These are phyloP conservation scores for Aspergillus unguis DNA, from an alignment of 2,329 filamentous ascomycete genomes.

Conservation along the genomic window DNA sequence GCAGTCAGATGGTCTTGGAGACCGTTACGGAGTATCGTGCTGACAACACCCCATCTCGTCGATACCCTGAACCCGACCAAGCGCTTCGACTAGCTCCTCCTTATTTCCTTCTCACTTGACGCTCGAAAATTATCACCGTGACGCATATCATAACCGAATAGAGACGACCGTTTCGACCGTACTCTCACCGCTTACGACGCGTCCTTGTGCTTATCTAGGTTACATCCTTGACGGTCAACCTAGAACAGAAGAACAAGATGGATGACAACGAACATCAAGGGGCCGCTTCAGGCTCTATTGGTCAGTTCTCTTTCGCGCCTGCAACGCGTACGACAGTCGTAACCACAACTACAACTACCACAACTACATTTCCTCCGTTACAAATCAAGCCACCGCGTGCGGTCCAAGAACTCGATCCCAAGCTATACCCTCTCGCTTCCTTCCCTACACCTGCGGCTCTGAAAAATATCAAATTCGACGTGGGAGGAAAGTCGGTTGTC, in stretches of 20 bases:
- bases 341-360: conserved; percentile 89
- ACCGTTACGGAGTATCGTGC: conserved; percentile 19
- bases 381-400: conserved; percentile 70
- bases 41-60: conserved; percentile 22
- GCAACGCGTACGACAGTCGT: conserved; percentile 66
- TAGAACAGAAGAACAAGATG: conserved; percentile 23
- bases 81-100: conserved; percentile 6
- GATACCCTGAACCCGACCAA: conserved; percentile 13
- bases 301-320: conserved; percentile 60
- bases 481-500: conserved; percentile 59
- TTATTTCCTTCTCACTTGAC: conserved; percentile 15
- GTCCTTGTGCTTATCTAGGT: conserved; percentile 8
- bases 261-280: conserved; percentile 25
- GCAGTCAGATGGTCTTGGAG: conserved; percentile 24
- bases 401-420: conserved; percentile 71
- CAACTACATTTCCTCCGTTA: conserved; percentile 76
- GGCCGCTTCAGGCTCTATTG: conserved; percentile 46
- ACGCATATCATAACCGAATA: conserved; percentile 3
- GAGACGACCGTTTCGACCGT: background rate
- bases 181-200: conserved; percentile 13
- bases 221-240: background rate
- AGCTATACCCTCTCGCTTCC: conserved; percentile 83
- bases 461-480: conserved; percentile 70
- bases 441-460: conserved; percentile 78
- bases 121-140: conserved; percentile 13